phyloP scores from a whole-genome alignment of 2,329 filamentous ascomycete species.

The Claviceps sp. region DNA sequence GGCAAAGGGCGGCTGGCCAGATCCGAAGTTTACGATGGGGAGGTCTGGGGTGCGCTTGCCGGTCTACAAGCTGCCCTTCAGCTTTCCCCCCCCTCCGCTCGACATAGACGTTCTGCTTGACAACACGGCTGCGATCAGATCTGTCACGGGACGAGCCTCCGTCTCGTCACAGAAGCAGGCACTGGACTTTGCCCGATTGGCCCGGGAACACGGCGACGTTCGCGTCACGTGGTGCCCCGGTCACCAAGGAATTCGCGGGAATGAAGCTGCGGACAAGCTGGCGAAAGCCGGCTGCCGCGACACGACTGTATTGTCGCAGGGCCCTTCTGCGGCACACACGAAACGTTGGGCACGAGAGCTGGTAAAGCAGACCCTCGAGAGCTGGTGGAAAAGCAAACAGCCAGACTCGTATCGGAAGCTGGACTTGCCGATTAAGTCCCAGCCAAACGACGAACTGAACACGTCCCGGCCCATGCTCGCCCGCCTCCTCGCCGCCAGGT shows the following conservation, averaged over 20 bases:
- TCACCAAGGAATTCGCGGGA: neutral
- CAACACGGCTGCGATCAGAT: neutral
- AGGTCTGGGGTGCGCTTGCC: neutral
- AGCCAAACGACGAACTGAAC: too few relatives aligned
- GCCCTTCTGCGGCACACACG: too few relatives aligned
- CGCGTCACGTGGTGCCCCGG: neutral
- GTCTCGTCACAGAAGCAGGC: neutral
- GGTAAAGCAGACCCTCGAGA: too few relatives aligned
- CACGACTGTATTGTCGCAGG: too few relatives aligned
- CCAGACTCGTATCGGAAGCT: too few relatives aligned
- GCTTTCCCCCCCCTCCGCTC: neutral
- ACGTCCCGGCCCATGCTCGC: too few relatives aligned
- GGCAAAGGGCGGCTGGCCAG: neutral
- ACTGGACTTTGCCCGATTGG: neutral
- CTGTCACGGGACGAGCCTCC: neutral
- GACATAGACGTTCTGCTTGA: neutral
- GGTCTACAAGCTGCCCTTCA: neutral
- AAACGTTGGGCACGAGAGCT: too few relatives aligned
- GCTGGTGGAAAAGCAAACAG: too few relatives aligned
- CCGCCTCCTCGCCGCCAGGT: too few relatives aligned
- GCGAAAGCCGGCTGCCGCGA: neutral
- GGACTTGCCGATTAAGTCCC: too few relatives aligned
- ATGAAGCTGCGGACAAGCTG: conserved; percentile 1
- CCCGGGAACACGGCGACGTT: neutral
- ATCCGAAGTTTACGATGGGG: neutral